These are phyloP conservation scores for Apostasia shenzhenica DNA, from an alignment of 106 monocot species.

Conservation along the genomic window DNA sequence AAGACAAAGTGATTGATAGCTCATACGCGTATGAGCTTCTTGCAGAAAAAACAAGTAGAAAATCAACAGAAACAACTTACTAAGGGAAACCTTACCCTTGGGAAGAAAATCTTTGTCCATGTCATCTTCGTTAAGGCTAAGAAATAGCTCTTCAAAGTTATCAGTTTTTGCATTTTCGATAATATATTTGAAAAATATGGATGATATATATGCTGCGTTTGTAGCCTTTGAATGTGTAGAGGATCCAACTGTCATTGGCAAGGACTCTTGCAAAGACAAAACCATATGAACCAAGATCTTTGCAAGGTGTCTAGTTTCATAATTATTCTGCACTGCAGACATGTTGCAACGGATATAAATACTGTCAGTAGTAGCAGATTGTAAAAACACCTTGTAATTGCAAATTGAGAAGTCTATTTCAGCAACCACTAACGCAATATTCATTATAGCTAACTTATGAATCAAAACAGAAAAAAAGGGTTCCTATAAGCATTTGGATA, in stretches of 20 bases:
- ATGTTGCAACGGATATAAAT: not conserved
- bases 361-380: not conserved
- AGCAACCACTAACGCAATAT: too few species aligned
- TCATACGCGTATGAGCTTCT: not conserved
- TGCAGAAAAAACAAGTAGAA: slow-evolving; percentile 3
- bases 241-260: slow-evolving; percentile 34
- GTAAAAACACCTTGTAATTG: not conserved
- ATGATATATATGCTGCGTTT: slow-evolving; percentile 90
- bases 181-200: slow-evolving; percentile 82
- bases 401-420: not conserved
- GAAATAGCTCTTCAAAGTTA: slow-evolving; percentile 68
- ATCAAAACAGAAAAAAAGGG: too few species aligned
- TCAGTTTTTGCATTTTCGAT: slow-evolving; percentile 73
- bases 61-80: not conserved
- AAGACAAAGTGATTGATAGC: not conserved
- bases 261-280: slow-evolving; percentile 74
- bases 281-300: slow-evolving; percentile 90
- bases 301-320: slow-evolving; percentile 80
- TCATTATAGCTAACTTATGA: too few species aligned
- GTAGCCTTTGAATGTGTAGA: slow-evolving; percentile 50
- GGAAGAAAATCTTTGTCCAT: slow-evolving; percentile 38
- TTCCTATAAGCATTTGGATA: too few species aligned
- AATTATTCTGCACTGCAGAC: slow-evolving; percentile 81
- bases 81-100: slow-evolving; percentile 33
- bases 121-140: slow-evolving; percentile 57